Evolutionary conservation across 139 green algal genomes (phyloP).

Genomic region (Coccomyxa sp.): DNA sequence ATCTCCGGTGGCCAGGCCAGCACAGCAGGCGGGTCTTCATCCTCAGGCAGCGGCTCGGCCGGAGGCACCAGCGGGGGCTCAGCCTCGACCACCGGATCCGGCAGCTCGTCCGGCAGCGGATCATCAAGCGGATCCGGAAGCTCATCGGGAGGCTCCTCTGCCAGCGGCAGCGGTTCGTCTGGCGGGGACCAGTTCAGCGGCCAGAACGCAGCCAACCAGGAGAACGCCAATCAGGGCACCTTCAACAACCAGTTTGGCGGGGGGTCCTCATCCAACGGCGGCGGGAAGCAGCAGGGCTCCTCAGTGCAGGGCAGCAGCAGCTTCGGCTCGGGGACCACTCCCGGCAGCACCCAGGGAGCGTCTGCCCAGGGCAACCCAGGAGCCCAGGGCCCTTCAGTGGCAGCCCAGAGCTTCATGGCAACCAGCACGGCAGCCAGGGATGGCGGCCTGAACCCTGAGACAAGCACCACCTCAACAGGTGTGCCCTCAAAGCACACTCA

Average conservation of each 20-base stretch:
- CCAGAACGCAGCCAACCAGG: background rate
- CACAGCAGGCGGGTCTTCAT: too few species aligned
- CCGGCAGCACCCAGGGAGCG: background rate
- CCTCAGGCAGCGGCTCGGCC: background rate
- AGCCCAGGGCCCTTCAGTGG: background rate
- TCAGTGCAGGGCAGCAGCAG: background rate
- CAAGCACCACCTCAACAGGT: too few species aligned
- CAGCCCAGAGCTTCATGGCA: too few species aligned
- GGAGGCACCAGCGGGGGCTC: background rate
- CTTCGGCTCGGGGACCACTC: background rate
- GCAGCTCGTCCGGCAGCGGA: background rate
- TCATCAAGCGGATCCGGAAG: background rate
- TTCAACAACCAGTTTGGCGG: background rate
- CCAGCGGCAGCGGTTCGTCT: background rate
- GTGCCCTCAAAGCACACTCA: too few species aligned
- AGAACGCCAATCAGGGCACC: background rate
- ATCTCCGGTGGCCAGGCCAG: too few species aligned
- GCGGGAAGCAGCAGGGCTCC: background rate
- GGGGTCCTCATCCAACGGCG: too few species aligned
- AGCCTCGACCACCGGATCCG: background rate
- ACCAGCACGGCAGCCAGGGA: too few species aligned
- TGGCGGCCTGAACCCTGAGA: too few species aligned
- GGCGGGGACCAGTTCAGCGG: background rate
- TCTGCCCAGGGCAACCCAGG: background rate
- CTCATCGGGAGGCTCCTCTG: too few species aligned